Evolutionary conservation across 2,329 filamentous ascomycete genomes (phyloP).

Genomic region (Curvularia lunata): DNA sequence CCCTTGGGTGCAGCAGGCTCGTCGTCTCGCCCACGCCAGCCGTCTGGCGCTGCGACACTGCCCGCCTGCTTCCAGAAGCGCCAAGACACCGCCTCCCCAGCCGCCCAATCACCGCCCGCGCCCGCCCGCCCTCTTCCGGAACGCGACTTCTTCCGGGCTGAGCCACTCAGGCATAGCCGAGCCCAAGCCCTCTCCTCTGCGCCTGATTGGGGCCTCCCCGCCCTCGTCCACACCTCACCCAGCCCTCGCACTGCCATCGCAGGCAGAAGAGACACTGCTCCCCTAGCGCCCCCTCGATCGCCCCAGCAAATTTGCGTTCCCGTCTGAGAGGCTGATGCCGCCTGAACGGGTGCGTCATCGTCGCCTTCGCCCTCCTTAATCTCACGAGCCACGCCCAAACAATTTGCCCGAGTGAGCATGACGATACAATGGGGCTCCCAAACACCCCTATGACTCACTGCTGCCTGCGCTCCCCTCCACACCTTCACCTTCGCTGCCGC

Average conservation of each 20-base stretch:
- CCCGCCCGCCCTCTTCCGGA: conserved; percentile 18
- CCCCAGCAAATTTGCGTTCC: neutral
- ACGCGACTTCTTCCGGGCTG: conserved; percentile 33
- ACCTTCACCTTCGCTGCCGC: too few relatives aligned
- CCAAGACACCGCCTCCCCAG: conserved; percentile 11
- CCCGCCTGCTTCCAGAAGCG: conserved; percentile 27
- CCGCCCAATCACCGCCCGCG: conserved; percentile 22
- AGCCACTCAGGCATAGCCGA: conserved; percentile 27
- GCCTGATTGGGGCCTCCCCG: neutral
- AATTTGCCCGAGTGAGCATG: conserved; percentile 1
- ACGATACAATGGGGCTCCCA: conserved; percentile 8
- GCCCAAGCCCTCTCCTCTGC: conserved; percentile 9
- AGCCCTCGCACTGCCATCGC: conserved; percentile 23
- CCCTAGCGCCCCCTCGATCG: conserved; percentile 9
- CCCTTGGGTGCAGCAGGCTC: neutral
- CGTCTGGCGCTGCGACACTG: conserved; percentile 16
- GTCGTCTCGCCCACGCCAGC: neutral
- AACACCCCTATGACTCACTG: conserved; percentile 23
- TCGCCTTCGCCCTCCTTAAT: neutral
- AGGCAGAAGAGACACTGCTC: conserved; percentile 28
- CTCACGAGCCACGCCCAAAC: conserved; percentile 11
- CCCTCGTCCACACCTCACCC: conserved; percentile 4
- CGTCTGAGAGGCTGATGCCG: neutral
- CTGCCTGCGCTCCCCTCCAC: conserved; percentile 20
- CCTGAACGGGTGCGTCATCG: neutral